These are phyloP conservation scores for Plasmodium gallinaceum DNA, from an alignment of 169 alveolate genomes.

Conservation along the genomic window DNA sequence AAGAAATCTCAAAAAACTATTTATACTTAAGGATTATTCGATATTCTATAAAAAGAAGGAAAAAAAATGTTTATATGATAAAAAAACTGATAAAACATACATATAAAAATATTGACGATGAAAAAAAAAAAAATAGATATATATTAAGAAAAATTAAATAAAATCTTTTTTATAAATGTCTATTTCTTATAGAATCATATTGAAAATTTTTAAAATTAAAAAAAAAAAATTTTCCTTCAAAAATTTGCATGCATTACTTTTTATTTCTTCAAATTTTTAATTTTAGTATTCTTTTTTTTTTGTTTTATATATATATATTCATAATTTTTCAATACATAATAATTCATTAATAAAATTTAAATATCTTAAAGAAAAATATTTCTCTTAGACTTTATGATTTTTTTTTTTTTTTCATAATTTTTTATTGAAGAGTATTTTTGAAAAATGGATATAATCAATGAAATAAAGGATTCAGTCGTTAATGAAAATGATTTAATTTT, in stretches of 20 bases:
- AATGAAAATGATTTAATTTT: slow-evolving; percentile 68
- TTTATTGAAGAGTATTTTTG: background rate
- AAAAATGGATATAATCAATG: slow-evolving; percentile 59
- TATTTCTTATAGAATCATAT: background rate
- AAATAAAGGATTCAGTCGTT: slow-evolving; percentile 58
- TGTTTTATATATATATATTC: background rate
- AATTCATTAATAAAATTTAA: no score
- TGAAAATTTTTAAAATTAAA: background rate
- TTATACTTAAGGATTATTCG: no score
- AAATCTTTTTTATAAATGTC: slow-evolving; percentile 22
- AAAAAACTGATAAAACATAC: background rate
- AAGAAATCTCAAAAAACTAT: no score
- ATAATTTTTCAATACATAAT: no score
- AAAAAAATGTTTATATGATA: no score
- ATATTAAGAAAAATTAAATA: background rate
- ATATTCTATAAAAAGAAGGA: no score
- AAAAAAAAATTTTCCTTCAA: background rate
- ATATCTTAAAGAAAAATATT: no score
- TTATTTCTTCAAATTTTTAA: background rate
- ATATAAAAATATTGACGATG: background rate
- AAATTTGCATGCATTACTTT: background rate
- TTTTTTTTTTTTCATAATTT: background rate
- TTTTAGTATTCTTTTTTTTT: background rate
- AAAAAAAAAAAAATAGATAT: background rate
- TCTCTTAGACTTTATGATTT: background rate